phyloP scores from a whole-genome alignment of 176 grass and related monocot species.

The Avena insularis region DNA sequence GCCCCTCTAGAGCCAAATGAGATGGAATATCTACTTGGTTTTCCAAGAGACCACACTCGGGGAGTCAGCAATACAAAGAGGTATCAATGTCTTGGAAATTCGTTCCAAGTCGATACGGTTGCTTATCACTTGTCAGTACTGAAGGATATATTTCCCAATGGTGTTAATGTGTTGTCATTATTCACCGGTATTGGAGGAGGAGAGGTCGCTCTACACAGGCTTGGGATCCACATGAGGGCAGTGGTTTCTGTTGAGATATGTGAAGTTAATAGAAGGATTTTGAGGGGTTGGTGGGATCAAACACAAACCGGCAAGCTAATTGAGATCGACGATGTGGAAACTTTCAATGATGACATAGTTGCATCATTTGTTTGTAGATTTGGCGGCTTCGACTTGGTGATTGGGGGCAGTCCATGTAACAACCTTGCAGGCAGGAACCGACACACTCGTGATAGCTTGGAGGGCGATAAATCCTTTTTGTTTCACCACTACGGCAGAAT shows the following conservation, averaged over 20 bases:
- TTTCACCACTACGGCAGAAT: constrained; percentile 58
- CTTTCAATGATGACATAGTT: constrained; percentile 40
- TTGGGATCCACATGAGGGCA: neutral
- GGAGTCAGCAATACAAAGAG: constrained; percentile 64
- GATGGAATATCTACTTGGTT: constrained; percentile 68
- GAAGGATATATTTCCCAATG: constrained; percentile 22
- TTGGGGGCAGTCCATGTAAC: constrained; percentile 47
- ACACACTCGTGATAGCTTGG: constrained; percentile 58
- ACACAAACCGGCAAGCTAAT: constrained; percentile 58
- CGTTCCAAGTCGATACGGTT: constrained; percentile 81
- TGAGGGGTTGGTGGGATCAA: constrained; percentile 24
- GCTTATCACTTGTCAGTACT: constrained; percentile 69
- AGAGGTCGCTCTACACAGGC: too few species aligned
- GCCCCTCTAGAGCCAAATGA: constrained; percentile 80
- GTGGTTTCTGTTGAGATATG: constrained; percentile 76
- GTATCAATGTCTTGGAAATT: constrained; percentile 65
- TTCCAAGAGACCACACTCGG: constrained; percentile 75
- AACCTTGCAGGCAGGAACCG: constrained; percentile 78
- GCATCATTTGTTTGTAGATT: constrained; percentile 37
- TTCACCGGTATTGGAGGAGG: too few species aligned
- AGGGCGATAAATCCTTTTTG: constrained; percentile 69
- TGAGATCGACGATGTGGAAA: constrained; percentile 61
- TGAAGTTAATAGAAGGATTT: constrained; percentile 55
- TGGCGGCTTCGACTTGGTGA: too few species aligned
- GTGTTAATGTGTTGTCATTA: too few species aligned